phyloP scores from a whole-genome alignment of 106 monocot genomes.

The Posidonia australis region DNA sequence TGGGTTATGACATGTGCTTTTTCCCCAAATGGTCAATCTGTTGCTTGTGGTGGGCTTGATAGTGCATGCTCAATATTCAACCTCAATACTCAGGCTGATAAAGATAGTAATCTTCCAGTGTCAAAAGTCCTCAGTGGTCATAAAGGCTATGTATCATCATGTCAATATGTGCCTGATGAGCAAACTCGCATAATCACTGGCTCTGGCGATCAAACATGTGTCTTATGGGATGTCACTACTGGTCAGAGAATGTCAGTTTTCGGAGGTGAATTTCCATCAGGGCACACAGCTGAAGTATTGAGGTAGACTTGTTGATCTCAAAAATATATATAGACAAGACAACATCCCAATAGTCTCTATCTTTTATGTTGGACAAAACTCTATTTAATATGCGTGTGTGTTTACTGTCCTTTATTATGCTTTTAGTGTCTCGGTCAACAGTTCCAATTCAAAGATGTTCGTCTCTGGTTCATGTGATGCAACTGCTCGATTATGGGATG shows the following conservation, averaged over 20 bases:
- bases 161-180: slow-evolving; percentile 86
- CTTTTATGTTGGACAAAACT: neutral
- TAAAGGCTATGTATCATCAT: slow-evolving; percentile 92
- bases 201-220: slow-evolving; percentile 96
- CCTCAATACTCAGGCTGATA: slow-evolving; percentile 71
- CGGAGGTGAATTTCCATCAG: slow-evolving; percentile 98
- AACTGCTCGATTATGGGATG: slow-evolving; percentile 85
- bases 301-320: slow-evolving; percentile 32
- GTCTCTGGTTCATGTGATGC: slow-evolving; percentile 93
- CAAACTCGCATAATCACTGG: slow-evolving; percentile 69
- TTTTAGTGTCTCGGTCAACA: slow-evolving; percentile 77
- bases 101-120: slow-evolving; percentile 77
- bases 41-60: slow-evolving; percentile 93
- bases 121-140: slow-evolving; percentile 79
- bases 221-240: slow-evolving; percentile 87
- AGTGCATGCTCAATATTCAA: slow-evolving; percentile 90
- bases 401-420: no score
- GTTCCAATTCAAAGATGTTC: slow-evolving; percentile 72
- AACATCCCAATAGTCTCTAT: neutral
- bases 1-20: slow-evolving; percentile 96
- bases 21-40: slow-evolving; percentile 76
- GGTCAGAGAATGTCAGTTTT: slow-evolving; percentile 85
- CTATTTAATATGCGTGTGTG: no score
- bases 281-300: slow-evolving; percentile 81
- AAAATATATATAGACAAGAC: neutral